Evolutionary conservation across 1,284 basidiomycete species (phyloP).

Genomic region (Ganoderma boninense): DNA sequence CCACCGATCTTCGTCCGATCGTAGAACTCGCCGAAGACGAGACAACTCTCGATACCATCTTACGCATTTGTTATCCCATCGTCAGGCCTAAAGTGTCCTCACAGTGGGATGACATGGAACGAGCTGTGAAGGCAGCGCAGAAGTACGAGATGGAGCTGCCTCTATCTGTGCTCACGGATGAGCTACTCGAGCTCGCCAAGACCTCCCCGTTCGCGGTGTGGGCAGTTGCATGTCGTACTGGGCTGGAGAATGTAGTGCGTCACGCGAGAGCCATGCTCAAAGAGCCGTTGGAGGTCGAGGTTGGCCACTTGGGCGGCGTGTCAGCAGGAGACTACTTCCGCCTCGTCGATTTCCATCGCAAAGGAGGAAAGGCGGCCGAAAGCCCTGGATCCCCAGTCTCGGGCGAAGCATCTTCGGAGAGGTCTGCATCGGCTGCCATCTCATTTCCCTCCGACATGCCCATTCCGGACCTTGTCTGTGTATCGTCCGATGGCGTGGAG

Average conservation of each 20-base stretch:
- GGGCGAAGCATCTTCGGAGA: neutral
- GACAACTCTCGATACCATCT: constrained; percentile 42
- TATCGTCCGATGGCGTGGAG: constrained; percentile 1
- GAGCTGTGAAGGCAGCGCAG: constrained; percentile 25
- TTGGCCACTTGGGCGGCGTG: neutral
- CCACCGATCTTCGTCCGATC: constrained; percentile 11
- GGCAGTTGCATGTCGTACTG: constrained; percentile 22
- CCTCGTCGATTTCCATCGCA: constrained; percentile 12
- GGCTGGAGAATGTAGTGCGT: constrained; percentile 23
- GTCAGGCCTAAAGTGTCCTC: constrained; percentile 16
- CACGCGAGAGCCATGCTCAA: constrained; percentile 9
- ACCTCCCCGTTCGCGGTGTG: constrained; percentile 20
- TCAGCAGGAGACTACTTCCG: constrained; percentile 14
- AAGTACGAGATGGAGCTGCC: constrained; percentile 34
- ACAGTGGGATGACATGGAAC: constrained; percentile 15
- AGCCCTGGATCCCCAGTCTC: neutral
- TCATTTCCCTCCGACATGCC: neutral
- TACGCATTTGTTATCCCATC: constrained; percentile 48
- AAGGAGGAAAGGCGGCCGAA: neutral
- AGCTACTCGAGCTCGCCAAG: constrained; percentile 8
- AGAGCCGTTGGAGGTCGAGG: neutral
- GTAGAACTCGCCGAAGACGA: constrained; percentile 45
- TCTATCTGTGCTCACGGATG: constrained; percentile 4
- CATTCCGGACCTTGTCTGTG: constrained; percentile 1
- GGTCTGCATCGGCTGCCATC: too few species aligned